phyloP scores from a whole-genome alignment of 176 grass and related monocot genomes.

The Avena insularis region DNA sequence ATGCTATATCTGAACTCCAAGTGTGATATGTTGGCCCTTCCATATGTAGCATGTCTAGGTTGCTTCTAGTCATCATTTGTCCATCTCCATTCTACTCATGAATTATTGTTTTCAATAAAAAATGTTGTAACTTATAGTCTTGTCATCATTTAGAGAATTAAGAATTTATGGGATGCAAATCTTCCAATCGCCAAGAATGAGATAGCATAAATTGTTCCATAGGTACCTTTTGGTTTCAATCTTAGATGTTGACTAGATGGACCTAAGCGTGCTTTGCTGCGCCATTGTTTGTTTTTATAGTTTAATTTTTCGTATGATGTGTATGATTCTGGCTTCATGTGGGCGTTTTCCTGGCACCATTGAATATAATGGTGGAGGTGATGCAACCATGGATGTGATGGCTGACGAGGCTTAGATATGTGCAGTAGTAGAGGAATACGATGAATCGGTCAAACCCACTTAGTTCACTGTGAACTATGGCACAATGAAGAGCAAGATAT shows the following conservation, averaged over 20 bases:
- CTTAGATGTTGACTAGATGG: background rate
- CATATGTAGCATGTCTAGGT: background rate
- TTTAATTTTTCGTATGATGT: no score
- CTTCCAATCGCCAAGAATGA: background rate
- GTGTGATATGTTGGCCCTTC: background rate
- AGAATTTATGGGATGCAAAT: background rate
- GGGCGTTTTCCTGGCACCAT: no score
- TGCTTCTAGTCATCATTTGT: background rate
- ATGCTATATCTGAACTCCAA: background rate
- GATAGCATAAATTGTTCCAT: background rate
- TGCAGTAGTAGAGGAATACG: no score
- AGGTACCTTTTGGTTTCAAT: background rate
- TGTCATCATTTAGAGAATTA: background rate
- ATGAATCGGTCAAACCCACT: no score
- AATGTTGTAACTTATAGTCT: background rate
- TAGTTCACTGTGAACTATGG: no score
- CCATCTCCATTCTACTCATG: background rate
- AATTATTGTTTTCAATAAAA: background rate
- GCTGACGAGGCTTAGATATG: no score
- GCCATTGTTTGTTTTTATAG: no score
- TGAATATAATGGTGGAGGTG: no score
- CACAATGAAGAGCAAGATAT: no score
- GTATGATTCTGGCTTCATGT: no score
- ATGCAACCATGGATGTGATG: no score
- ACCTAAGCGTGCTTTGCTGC: no score